Conservation (phyloP, 2,329 filamentous ascomycete genomes). For the Exutisphaerella laricina region DNA sequence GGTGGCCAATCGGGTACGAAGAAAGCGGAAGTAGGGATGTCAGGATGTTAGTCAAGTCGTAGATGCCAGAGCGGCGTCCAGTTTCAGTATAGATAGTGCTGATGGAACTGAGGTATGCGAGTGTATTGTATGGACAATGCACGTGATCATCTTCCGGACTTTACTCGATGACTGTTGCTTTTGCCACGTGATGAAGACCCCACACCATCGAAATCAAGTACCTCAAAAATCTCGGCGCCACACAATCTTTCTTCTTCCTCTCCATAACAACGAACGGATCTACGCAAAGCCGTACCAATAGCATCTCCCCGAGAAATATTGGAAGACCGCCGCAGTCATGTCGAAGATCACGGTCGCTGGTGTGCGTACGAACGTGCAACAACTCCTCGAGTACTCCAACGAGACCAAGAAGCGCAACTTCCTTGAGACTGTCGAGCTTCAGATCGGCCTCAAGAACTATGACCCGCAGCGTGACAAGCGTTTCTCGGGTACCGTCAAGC, state of each 20-base stretch:
- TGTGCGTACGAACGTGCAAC: slow-evolving; percentile 90
- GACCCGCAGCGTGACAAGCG: slow-evolving; percentile 99
- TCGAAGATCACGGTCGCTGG: slow-evolving; percentile 85
- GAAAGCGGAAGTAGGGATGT: no score
- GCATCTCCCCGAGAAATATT: slow-evolving; percentile 33
- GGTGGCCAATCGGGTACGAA: no score
- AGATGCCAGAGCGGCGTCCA: no score
- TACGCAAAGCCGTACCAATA: slow-evolving; percentile 37
- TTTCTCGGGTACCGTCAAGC: slow-evolving; percentile 99
- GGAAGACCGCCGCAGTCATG: slow-evolving; percentile 54
- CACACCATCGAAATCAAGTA: slow-evolving; percentile 5
- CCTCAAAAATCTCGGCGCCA: slow-evolving; percentile 6
- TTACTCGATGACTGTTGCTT: no score
- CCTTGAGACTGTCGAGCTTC: slow-evolving; percentile 60
- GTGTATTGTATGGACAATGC: no score
- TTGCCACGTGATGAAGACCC: slow-evolving; percentile 8
- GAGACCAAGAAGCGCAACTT: slow-evolving; percentile 41
- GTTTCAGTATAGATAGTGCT: no score
- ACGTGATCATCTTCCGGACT: no score
- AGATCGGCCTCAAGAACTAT: slow-evolving; percentile 95
- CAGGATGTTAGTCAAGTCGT: no score
- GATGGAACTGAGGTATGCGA: no score
- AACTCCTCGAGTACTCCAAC: slow-evolving; percentile 83
- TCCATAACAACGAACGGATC: slow-evolving; percentile 17
- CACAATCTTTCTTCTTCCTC: slow-evolving; percentile 12